Base-by-base conservation (phyloP, 2,329 filamentous ascomycete species). In the Apiospora aurea region DNA sequence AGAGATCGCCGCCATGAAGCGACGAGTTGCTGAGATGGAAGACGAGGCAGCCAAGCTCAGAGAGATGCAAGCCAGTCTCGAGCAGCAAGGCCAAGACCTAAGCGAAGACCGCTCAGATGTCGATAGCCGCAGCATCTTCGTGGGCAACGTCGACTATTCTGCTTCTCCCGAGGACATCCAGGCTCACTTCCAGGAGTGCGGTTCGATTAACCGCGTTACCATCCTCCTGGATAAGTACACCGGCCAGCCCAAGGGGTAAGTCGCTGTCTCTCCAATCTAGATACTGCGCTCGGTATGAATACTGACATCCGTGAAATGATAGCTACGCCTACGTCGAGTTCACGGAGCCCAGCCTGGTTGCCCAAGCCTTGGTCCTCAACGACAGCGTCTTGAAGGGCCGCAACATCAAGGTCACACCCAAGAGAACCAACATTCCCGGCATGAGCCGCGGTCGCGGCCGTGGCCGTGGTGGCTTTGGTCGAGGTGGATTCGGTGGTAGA, bases 271-370 rank as follows among this genome's bases (percentile, higher is more conserved):
- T 49, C 6, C 3, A 38, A 26, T n/a, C 26, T 29, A 11, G 3
- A 14, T 18, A 2, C 41, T 47, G 46, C 41, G 18, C 38, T 69
- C n/a, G 34, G 24, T 47, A 47, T n/a, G n/a, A 18, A 2, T 69
- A 38, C 68, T 69, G 57, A 70, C 26, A 24, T 38, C 7, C 10
- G 6, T 41, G 16, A n/a, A 49, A n/a, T 18, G 4, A 24, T 83
- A 98, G 95, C 76, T 99, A 99, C 85, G 96, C 96, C 80, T 99
- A 99, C 84, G 96, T 99, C 79, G 96, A 99, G 84, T 99, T 99
- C 81, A 93, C 94, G 73, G 96, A 98, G 85, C 95, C 96, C 68
- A 95, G 91, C 83, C 88, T 98, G 74, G 96, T 99, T 75, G 94
- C 94, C 67, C 94, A 97, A 82, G 96, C 96, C 38, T 89, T 99